Base-by-base conservation (phyloP, 1,284 basidiomycete species). In the Ustilago vetiveriae region DNA sequence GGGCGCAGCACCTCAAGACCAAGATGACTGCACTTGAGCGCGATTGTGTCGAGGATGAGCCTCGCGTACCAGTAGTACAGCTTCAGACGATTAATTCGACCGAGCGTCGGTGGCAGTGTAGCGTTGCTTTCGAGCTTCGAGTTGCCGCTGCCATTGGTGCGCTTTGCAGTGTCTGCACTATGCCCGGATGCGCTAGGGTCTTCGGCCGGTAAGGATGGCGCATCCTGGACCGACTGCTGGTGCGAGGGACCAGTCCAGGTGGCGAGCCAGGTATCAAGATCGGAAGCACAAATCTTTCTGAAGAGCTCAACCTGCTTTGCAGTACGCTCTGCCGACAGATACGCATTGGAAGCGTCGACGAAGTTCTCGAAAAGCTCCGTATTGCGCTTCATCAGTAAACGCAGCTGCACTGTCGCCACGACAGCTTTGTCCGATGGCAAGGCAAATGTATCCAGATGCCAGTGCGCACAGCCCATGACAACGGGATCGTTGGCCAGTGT, bases 401-500 rank as follows among this genome's bases (percentile, higher is more conserved):
- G 33, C 30, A 75, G 48, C 52, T 70, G 56, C 16, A 75, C 65
- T 35, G 73, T 50, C 0, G 74, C 74, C 8, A 75, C 74, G 23
- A 75, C 51, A 4, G 74, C 68, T 27, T 57, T 62, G 26, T 75
- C 74, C 38, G 44, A 43, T 9, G 58, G 48, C 7, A 74, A 36
- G 6, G 74, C 72, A 35, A 60, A 75, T 35, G 45, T 50, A 32
- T 60, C 62, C 35, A 65, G 27, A 46, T 75, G 68, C 73, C 73
- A 75, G 9, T 60, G 51, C 3, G 67, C 67, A 24, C 65, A 70
- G 0, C 63, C 66, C 56, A 63, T 56, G 8, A 74, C 68, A 22
- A 75, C 72, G 1, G 73, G 71, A 41, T 75, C 73, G 17, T 49
- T 62, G 14, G 57, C 70, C 16, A 75, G 42, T 8, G 73, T 75